These are phyloP conservation scores for Monosiga brevicollis DNA, from an alignment of 78 protist genomes.

Conservation along the genomic window DNA sequence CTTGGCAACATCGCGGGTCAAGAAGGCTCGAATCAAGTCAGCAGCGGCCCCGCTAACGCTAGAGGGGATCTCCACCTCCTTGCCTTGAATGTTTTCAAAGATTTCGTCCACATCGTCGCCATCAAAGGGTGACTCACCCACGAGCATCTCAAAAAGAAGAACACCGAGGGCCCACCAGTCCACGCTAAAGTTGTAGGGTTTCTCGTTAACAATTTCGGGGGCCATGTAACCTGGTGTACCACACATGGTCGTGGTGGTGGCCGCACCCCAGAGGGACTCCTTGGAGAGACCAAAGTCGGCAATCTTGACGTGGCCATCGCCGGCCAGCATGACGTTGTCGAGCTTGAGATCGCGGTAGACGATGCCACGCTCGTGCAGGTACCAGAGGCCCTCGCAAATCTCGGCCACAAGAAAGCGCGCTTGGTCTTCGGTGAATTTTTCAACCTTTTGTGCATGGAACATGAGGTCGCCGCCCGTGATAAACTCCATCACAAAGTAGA, in stretches of 20 bases:
- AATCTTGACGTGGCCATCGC: conserved; percentile 34
- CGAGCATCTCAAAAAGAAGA: conserved; percentile 49
- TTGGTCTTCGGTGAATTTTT: not conserved
- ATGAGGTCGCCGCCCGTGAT: conserved; percentile 5
- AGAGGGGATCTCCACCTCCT: not conserved
- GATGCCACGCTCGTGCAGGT: conserved; percentile 26
- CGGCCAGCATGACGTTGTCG: conserved; percentile 35
- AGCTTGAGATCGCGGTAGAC: conserved; percentile 56
- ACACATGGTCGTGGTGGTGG: conserved; percentile 10
- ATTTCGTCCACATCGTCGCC: not conserved
- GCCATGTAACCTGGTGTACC: conserved; percentile 37
- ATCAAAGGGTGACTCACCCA: conserved; percentile 26
- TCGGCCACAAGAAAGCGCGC: too few species aligned
- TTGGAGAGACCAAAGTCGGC: conserved; percentile 46
- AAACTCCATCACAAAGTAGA: conserved; percentile 6
- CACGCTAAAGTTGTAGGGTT: conserved; percentile 24
- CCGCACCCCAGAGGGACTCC: not conserved
- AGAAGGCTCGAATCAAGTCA: not conserved
- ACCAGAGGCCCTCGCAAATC: conserved; percentile 20
- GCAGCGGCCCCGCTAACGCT: not conserved
- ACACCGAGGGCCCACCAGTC: conserved; percentile 63
- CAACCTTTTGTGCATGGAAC: conserved; percentile 30
- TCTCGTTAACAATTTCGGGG: conserved; percentile 51
- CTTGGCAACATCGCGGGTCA: not conserved
- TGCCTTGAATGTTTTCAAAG: not conserved